These are phyloP conservation scores for Gastrodia elata DNA, from an alignment of 106 monocot genomes.

Conservation along the genomic window DNA sequence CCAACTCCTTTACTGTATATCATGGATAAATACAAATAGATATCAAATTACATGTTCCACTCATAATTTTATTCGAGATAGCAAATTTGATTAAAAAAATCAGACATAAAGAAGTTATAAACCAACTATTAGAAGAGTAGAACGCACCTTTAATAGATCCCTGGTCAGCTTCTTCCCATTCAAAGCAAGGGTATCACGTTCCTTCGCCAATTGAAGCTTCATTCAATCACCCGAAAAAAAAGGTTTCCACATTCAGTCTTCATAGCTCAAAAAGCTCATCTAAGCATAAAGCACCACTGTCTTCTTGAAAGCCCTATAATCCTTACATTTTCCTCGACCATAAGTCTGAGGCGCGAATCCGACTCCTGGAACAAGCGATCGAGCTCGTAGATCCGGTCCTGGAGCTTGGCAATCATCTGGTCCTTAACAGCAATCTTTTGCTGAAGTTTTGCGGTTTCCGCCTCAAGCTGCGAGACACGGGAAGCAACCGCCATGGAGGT, in stretches of 20 bases:
- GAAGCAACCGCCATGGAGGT: slow-evolving; percentile 87
- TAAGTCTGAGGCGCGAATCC: slow-evolving; percentile 30
- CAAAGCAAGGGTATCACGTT: slow-evolving; percentile 52
- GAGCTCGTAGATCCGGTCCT: slow-evolving; percentile 40
- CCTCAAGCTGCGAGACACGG: slow-evolving; percentile 59
- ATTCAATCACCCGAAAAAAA: neutral
- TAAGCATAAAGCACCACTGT: neutral
- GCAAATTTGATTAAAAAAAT: neutral
- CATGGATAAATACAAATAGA: neutral
- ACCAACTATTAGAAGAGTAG: neutral
- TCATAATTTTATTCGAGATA: neutral
- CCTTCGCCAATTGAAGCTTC: slow-evolving; percentile 57
- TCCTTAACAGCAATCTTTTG: slow-evolving; percentile 46
- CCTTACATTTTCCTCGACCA: slow-evolving; percentile 74
- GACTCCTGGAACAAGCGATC: slow-evolving; percentile 39
- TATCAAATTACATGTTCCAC: neutral
- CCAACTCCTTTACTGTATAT: neutral
- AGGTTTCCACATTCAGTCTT: neutral
- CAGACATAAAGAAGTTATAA: neutral
- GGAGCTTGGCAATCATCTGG: slow-evolving; percentile 46
- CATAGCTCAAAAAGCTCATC: neutral
- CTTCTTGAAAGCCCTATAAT: neutral
- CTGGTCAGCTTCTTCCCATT: slow-evolving; percentile 58
- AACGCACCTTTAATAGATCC: slow-evolving; percentile 62
- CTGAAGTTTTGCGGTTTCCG: slow-evolving; percentile 43